Evolutionary conservation across 768 basidiomycete species (phyloP).

Genomic region (Pleurotus tuber-regium): DNA sequence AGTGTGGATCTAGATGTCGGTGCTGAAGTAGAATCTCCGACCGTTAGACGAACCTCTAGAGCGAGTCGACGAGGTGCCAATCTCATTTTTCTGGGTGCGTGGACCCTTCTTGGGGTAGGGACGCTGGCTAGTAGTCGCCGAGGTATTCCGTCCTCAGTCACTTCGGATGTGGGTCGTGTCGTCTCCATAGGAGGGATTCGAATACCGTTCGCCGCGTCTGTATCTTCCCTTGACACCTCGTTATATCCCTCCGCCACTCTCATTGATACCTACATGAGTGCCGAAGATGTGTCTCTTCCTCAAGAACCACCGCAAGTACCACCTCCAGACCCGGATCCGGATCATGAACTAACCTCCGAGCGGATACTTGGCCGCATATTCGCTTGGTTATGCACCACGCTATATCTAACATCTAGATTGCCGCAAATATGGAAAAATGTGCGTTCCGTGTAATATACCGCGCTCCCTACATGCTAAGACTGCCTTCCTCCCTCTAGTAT

Average conservation of each 20-base stretch:
- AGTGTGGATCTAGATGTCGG: conserved; percentile 25
- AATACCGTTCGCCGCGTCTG: conserved; percentile 12
- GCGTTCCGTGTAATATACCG: conserved; percentile 34
- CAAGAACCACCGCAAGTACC: conserved; percentile 8
- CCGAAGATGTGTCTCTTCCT: neutral
- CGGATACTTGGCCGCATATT: conserved; percentile 84
- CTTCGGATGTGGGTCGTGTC: conserved; percentile 46
- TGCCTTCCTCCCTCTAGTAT: conserved; percentile 45
- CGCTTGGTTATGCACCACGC: conserved; percentile 91
- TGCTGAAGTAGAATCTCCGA: conserved; percentile 21
- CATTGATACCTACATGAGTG: neutral
- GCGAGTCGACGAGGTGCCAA: conserved; percentile 69
- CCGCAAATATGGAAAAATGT: conserved; percentile 99
- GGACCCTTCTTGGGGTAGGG: conserved; percentile 71
- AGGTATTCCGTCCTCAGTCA: conserved; percentile 23
- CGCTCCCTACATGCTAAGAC: conserved; percentile 8
- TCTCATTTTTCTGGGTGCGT: conserved; percentile 80
- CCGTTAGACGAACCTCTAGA: conserved; percentile 47
- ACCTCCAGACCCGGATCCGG: conserved; percentile 19
- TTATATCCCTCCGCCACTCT: conserved; percentile 10
- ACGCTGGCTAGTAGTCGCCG: conserved; percentile 35
- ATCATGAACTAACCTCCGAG: conserved; percentile 35
- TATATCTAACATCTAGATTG: conserved; percentile 90
- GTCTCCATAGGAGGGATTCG: conserved; percentile 26
- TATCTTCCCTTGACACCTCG: conserved; percentile 12